Evolutionary conservation across 306 rosid genomes (phyloP), one percentile per base, ranked within the genome.

Genomic region (Alnus rubra): DNA sequence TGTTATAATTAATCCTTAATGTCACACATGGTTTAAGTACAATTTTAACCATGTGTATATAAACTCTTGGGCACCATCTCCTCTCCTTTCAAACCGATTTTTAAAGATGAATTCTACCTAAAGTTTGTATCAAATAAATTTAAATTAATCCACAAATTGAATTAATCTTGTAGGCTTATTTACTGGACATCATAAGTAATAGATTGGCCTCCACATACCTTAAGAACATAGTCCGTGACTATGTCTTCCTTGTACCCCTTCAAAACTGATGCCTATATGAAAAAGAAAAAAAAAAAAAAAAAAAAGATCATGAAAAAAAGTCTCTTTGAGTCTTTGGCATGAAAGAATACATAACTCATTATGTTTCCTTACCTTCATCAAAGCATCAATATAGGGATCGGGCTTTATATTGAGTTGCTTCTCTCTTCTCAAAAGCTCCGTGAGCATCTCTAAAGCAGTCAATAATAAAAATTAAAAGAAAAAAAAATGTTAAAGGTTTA

Each of bases 401-500:
- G 91, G 92, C 79, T 82, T 85, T 28, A 89, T 92, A 76, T 87
- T 87, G 50, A 85, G 85, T 42, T 81, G 82, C 56, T 85, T 89
- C 82, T 91, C 96, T 85, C 89, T 87, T 86, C 92, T 89, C 33
- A 85, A 81, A 82, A 91, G 78, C 69, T 91, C 96, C 6, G 87
- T 83, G 71, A 89, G 80, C 92, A 87, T 82, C 48, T 91, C 93
- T 91, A 76, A 63, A 73, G 65, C 37, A 30, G 60, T 5, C 19
- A 45, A 67, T 51, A 28, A 48, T 48, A 48, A 23, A 82, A 13
- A 35, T 39, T 73, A 72, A 45, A 77, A 48, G 37, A 56, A 30
- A 71, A 37, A 75, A 65, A 62, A 59, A 33, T 33, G 28, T 49
- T 44, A 15, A 35, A 53, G 23, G 10, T 2, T 15, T 35, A 6